Base-by-base conservation (phyloP, 2,329 filamentous ascomycete genomes). In the Cladosporium velox region DNA sequence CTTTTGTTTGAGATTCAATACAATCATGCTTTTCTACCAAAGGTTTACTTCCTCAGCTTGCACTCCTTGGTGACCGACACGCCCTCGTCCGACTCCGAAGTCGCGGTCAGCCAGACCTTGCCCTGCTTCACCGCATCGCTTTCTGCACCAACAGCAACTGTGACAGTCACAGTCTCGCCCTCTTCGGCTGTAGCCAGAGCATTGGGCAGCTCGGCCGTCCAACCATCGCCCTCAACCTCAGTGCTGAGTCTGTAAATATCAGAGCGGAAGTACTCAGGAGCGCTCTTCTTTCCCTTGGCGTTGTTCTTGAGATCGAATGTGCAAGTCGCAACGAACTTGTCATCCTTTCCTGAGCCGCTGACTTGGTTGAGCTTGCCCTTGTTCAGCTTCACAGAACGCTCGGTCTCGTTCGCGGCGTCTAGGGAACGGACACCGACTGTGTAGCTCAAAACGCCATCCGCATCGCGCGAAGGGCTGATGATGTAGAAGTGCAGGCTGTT, bases 401-500 rank as follows among this genome's bases (percentile, higher is more conserved):
- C 73, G 0, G 77, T 74, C 0, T 75, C 73, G 10, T 67, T 64
- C 2, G 68, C 68, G 5, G 67, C 69, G 18, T 79, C 75, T 1
- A 83, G 79, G 0, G 82, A 81, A 11, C 80, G 77, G 2, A 80
- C 82, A 12, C 79, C 84, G 1, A 85, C 79, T 0, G 77, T 81
- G 71, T 86, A 86, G 28, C 79, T 81, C 8, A 86, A 71, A 0
- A 84, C 76, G 4, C 82, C 82, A 1, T 68, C 67, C 0, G 71
- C 71, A 65, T 83, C 80, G 3, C 82, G 79, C 24, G 78, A 74
- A 11, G 77, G 77, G 11, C 80, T 75, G 21, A 86, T 65, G 15
- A 86, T 75, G 70, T 86, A 86, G 26, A 86, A 79, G 67, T 85
- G 83, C 58, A 86, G 68, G 2, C 77, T 70, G 64, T 86, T 86